Evolutionary conservation across 352 stramenopile species (phyloP).

Genomic region (Pythium aquatile): DNA sequence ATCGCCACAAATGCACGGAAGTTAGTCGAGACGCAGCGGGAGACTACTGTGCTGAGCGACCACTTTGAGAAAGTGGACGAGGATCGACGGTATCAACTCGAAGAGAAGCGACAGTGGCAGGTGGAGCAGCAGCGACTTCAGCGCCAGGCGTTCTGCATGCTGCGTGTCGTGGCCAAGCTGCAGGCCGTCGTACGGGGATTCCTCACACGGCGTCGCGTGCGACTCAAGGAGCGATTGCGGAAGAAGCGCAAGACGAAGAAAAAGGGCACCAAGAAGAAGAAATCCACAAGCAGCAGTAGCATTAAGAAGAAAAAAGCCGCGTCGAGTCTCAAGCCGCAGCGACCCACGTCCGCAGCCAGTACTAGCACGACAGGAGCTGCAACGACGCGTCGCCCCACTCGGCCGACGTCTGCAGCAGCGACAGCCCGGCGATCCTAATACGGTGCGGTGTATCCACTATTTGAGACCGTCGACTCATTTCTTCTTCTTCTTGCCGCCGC

Average conservation of each 20-base stretch:
- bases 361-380: neutral
- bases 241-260: slow-evolving; percentile 29
- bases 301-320: slow-evolving; percentile 2
- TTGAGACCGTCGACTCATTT: slow-evolving; percentile 16
- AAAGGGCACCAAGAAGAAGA: slow-evolving; percentile 33
- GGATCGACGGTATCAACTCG: slow-evolving; percentile 48
- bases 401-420: neutral
- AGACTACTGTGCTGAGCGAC: slow-evolving; percentile 34
- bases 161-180: slow-evolving; percentile 49
- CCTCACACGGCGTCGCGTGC: slow-evolving; percentile 39
- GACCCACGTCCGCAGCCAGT: neutral
- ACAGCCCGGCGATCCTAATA: slow-evolving; percentile 2
- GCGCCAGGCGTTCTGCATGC: slow-evolving; percentile 45
- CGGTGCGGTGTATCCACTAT: slow-evolving; percentile 7
- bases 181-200: slow-evolving; percentile 65
- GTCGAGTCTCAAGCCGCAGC: neutral
- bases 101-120: slow-evolving; percentile 42
- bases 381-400: neutral
- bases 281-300: slow-evolving; percentile 7
- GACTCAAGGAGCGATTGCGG: slow-evolving; percentile 29
- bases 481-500: slow-evolving; percentile 44
- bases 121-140: slow-evolving; percentile 28
- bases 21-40: slow-evolving; percentile 31
- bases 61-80: slow-evolving; percentile 57
- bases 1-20: slow-evolving; percentile 37